Evolutionary conservation across 192 early-diverging fungal genomes (phyloP), one percentile per base, ranked within the genome.

Genomic region (Coemansia sp.): DNA sequence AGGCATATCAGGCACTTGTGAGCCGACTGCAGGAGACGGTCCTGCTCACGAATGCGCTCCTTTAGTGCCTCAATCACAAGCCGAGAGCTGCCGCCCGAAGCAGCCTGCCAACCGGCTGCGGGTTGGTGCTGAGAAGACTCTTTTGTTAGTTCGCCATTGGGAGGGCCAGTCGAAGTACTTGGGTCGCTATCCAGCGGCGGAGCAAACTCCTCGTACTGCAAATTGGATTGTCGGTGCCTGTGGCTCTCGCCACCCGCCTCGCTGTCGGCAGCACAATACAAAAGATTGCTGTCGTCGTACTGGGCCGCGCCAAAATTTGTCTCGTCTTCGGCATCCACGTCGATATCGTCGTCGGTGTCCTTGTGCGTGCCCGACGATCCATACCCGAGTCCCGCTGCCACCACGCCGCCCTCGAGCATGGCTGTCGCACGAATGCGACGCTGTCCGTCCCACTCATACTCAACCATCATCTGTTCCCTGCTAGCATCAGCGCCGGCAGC

Each of bases 371-470:
- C 53, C 19, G 78, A 50, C 13, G 68, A 55, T 5, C 61, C 60
- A 35, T 14, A 33, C 6, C 65, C 46, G n/a, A 56, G 27, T 7
- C 40, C 53, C 33, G 55, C 48, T 1, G 58, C 53, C 40, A 55
- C 38, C 11, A 59, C 38, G 3, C 89, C 87, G 30, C 91, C 91
- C 57, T 93, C 87, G 55, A 92, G 67, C 68, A 94, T 71, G 0
- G 91, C 80, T 0, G 90, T 87, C 3, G 85, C 87, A 6, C 92
- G 80, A 10, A 94, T 80, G 3, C 91, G 82, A 3, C 78, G 81
- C 65, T 90, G 82, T 2, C 92, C 91, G 1, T 83, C 87, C 89
- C 90, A 92, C 26, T 80, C 83, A 33, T 94, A 93, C 53, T 86
- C 84, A 25, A 90, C 87, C 68, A 83, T 86, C 4, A 63, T 64